phyloP scores from a whole-genome alignment of 768 basidiomycete genomes.

The Amanita muscaria region DNA sequence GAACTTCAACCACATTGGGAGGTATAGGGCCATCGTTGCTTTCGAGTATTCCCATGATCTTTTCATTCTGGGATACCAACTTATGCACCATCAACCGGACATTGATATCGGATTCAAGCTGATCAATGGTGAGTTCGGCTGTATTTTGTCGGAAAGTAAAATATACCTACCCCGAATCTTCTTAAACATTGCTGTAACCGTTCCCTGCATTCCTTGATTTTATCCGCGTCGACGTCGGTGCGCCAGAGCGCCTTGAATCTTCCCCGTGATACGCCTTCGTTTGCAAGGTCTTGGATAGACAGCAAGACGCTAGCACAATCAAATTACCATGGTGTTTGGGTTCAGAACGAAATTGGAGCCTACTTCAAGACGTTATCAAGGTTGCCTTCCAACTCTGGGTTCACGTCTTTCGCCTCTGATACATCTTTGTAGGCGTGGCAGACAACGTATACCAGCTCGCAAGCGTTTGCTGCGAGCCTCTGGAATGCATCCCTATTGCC shows the following conservation, averaged over 20 bases:
- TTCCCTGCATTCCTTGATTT: background rate
- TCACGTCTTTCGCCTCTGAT: background rate
- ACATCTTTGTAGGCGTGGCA: background rate
- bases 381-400: background rate
- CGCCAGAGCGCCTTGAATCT: background rate
- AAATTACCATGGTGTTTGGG: background rate
- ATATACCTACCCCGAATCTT: background rate
- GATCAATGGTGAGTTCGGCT: background rate
- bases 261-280: background rate
- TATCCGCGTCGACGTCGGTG: background rate
- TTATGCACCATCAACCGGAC: background rate
- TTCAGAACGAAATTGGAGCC: background rate
- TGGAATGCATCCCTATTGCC: background rate
- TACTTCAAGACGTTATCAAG: background rate
- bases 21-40: background rate
- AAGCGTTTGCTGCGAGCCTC: background rate
- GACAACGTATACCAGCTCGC: background rate
- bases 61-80: background rate
- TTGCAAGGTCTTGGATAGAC: background rate
- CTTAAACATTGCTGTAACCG: background rate
- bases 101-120: slow-evolving; percentile 1
- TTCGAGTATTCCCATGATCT: background rate
- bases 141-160: background rate
- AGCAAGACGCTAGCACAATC: background rate
- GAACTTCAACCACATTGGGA: background rate